Conservation (phyloP, 2,329 filamentous ascomycete genomes). For the Monosporascus sp. region DNA sequence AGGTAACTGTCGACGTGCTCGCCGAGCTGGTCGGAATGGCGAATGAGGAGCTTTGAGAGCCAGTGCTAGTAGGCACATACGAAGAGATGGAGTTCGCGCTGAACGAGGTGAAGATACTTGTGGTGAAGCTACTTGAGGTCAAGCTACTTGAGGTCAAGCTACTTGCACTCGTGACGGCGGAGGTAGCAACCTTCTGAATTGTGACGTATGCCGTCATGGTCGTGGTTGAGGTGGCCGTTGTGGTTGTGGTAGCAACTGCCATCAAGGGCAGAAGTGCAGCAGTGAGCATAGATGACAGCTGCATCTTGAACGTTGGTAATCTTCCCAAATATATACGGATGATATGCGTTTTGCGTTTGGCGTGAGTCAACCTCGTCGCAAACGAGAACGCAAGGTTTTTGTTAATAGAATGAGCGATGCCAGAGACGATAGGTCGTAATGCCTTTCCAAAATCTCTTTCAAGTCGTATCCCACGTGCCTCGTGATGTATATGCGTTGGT, state of each 20-base stretch:
- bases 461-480: background rate
- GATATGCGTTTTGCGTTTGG: constrained; percentile 1
- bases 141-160: constrained; percentile 28
- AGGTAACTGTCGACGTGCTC: constrained; percentile 9
- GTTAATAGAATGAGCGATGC: background rate
- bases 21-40: constrained; percentile 21
- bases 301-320: constrained; percentile 29
- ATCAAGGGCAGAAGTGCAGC: constrained; percentile 48
- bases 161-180: constrained; percentile 8
- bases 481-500: background rate
- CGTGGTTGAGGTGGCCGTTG: constrained; percentile 42
- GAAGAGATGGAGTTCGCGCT: constrained; percentile 30
- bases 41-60: constrained; percentile 20
- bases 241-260: constrained; percentile 39
- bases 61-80: constrained; percentile 28
- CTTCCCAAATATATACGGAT: background rate
- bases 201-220: constrained; percentile 48
- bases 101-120: constrained; percentile 32
- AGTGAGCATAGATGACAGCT: constrained; percentile 39
- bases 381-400: background rate
- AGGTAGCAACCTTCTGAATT: constrained; percentile 36
- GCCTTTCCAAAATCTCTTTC: constrained; percentile 10
- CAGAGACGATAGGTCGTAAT: constrained; percentile 1
- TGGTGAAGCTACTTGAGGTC: constrained; percentile 13
- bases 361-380: constrained; percentile 4